Base-by-base conservation (phyloP, 1,284 basidiomycete genomes). In the Singerocomus inundabilis region DNA sequence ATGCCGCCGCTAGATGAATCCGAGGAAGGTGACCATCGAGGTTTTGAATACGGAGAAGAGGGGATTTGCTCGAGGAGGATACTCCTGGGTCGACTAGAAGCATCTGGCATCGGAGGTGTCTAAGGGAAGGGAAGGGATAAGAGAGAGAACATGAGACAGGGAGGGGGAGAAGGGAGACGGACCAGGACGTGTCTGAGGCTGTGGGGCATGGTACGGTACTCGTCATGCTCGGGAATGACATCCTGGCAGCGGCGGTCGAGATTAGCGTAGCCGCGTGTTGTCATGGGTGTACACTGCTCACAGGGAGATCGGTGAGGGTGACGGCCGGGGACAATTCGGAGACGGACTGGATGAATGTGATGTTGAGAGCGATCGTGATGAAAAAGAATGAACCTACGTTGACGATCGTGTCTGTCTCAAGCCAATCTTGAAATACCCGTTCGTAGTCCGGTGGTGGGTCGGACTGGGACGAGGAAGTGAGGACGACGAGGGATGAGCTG, bases 151-250 rank as follows among this genome's bases (percentile, higher is more conserved):
- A 55, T 39, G 49, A 46, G 37, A 16, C 4, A 15, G 36, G 31
- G 35, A 28, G 33, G n/a, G 39, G 29, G 34, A 13, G 44, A 16
- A 49, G 36, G 18, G 33, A 25, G 41, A 67, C 66, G 41, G 33
- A 66, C 64, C 41, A 66, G 47, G 52, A 66, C 59, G 29, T 64
- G 53, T 44, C 65, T 63, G 39, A 66, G 57, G 38, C 55, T 64
- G 38, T 53, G 52, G 1, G 68, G 68, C 64, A 66, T 70, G 16
- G 55, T 40, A 16, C 29, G 49, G 25, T 68, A 67, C 34, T 61
- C 57, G 47, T 65, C 64, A 29, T 67, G 50, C 43, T 66, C 67
- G 16, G 61, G 59, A 28, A 60, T 57, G 51, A 52, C 49, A 48
- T 68, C 61, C 67, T 70, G 62, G 18, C 33, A 46, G 37, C 46